Base-by-base conservation (phyloP, 805 yeast species). In the Cyberlindnera galapagoensis region DNA sequence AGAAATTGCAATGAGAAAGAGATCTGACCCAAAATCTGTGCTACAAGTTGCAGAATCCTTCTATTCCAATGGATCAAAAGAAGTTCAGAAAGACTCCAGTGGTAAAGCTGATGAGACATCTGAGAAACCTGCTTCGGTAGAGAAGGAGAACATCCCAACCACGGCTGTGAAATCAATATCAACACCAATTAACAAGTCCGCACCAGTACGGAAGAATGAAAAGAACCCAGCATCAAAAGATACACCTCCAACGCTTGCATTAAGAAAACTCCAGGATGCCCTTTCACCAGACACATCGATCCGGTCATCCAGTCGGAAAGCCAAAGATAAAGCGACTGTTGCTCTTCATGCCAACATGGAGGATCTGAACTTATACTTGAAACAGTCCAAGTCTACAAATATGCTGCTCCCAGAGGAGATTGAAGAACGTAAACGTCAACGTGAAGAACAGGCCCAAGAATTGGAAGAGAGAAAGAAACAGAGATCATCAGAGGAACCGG, bases 311-410 rank as follows among this genome's bases (percentile, higher is more conserved):
- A 51, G 68, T 3, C 54, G 83, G 31, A 69, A 71, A 24, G 94
- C 94, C 2, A 77, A 78, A 28, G 65, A 67, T 24, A 73, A 67
- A 45, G 94, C 94, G 0, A 77, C 76, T 1, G 59, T 60, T 36
- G 77, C 75, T 49, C 59, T 84, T 11, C 90, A 80, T 45, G 68
- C 69, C 9, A 75, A 78, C 51, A 81, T 84, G 67, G 71, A 71
- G 36, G 79, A 79, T 28, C 64, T 83, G 41, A 80, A 80, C 46
- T 66, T 63, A 31, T 83, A 71, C 47, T 79, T 77, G 39, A 66
- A 72, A 40, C 74, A 73, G 44, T 64, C 67, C 18, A 61, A 65
- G 15, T 21, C 34, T 12, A 23, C 24, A 4, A 56, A 61, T 59
- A 63, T 56, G 28, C 46, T 41, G 28, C 37, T 69, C 9, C 72